A percentile compares a stretch with the other conserved stretches of the same genome.
Evolutionary conservation across 768 basidiomycete genomes (phyloP).

Genomic region (Tephrocybe sp.): DNA sequence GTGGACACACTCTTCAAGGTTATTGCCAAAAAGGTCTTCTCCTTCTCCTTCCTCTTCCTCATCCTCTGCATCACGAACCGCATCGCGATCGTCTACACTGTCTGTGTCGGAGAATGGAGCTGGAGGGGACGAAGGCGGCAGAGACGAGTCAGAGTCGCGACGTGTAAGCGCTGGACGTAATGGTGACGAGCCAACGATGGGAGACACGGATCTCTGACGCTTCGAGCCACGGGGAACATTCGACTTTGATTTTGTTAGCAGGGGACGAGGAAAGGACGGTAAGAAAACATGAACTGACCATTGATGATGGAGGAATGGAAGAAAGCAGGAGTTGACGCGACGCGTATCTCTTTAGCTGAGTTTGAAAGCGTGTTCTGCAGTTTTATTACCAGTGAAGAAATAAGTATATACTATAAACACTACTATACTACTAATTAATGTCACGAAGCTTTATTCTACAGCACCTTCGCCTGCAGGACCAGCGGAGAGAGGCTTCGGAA

Average conservation of each 20-base stretch:
- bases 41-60: conserved; percentile 82
- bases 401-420: neutral
- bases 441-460: conserved; percentile 12
- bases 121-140: conserved; percentile 86
- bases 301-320: conserved; percentile 21
- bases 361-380: conserved; percentile 38
- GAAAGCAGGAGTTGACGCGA: conserved; percentile 38
- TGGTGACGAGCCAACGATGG: conserved; percentile 51
- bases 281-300: conserved; percentile 32
- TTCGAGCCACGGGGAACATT: conserved; percentile 52
- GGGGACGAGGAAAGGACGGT: conserved; percentile 1
- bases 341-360: conserved; percentile 43
- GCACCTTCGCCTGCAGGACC: conserved; percentile 4
- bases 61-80: conserved; percentile 63
- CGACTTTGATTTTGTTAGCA: neutral
- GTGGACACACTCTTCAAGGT: conserved; percentile 61
- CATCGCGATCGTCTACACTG: conserved; percentile 69
- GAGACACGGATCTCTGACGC: conserved; percentile 60
- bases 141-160: conserved; percentile 67
- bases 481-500: conserved; percentile 38
- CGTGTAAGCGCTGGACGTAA: conserved; percentile 43
- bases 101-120: conserved; percentile 86
- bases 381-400: neutral
- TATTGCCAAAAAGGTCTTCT: conserved; percentile 92
- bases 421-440: neutral